Evolutionary conservation across 768 basidiomycete genomes (phyloP), one percentile per base, ranked within the genome.

Genomic region (Gyrodon lividus): DNA sequence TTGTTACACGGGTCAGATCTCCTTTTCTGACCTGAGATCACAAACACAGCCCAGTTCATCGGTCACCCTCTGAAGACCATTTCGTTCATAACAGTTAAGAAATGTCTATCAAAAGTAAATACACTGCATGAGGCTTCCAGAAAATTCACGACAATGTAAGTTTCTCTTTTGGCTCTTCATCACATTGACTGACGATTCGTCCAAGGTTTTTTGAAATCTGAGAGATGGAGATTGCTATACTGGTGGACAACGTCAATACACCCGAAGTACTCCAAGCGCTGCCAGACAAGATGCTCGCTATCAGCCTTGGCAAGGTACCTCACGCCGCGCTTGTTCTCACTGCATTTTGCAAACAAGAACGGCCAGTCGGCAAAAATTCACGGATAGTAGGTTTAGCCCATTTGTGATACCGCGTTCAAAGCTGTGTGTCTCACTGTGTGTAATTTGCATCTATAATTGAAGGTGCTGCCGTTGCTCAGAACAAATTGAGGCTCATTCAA

Each of bases 111-210:
- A 0, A 28, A 46, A 12, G 19, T 20, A 23, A 56, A 56, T 17
- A 44, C 54, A 33, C 33, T 56, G 16, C 31, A 54, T 4, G 55
- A 56, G n/a, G 38, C 42, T 35, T 54, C 47, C 26, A 55, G 39
- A 13, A 56, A 47, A 12, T 56, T 56, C 22, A 54, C 55, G 16
- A 43, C 46, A 14, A 46, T 30, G 54, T 53, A 46, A 38, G 16
- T 26, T n/a, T 6, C 16, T 16, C 19, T 24, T 33, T 13, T 26
- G 16, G 6, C 16, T 20, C 14, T 31, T 26, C 28, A 30, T 14
- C 26, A 30, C 6, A 4, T 31, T 6, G 7, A 6, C 46, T 48
- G 12, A 42, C 38, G 16, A 6, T 35, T n/a, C 10, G 19, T 16
- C n/a, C 8, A 43, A 55, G 54, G 23, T 52, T 55, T 28, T 35